Evolutionary conservation across 495 filamentous ascomycete species (phyloP), one percentile per base, ranked within the genome.

Genomic region (Xanthoparmelia taractica): DNA sequence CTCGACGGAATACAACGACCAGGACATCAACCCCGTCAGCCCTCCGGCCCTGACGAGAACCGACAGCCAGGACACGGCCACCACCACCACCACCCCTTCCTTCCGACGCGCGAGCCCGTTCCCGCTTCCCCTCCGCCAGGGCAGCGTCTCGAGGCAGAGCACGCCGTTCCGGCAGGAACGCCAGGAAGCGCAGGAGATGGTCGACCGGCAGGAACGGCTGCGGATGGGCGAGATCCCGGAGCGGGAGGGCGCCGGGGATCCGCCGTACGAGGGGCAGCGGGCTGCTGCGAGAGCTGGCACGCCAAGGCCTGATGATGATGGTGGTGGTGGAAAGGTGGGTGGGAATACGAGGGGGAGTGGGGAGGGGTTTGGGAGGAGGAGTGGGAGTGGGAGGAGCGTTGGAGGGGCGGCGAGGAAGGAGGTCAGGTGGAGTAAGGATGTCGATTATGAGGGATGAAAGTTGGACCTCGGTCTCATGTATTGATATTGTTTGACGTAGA

Each of bases 391-490:
- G 41, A 48, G 43, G 36, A 63, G 61, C 48, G 27, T 40, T 33
- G 38, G 20, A 12, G 40, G 62, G 50, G 48, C 20, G 36, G 57
- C 25, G n/a, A 69, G 65, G 60, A 63, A 59, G 34, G 65, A 60
- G 40, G 50, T 60, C 0, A 41, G 55, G 29, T 67, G 56, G 64
- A 63, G 65, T 41, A 57, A 59, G 50, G 61, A 63, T 66, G 65
- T 61, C 25, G 60, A 61, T 55, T 60, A 66, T 58, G 60, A 63
- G 45, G 59, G 55, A 13, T n/a, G 60, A 31, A 10, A 38, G 38
- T 25, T 36, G 55, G 54, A 23, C 11, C 27, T 25, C 29, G 41
- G n/a, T 58, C 36, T 17, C 36, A 20, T 7, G 34, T 58, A 20
- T 25, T 0, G 50, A 33, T 54, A 20, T 58, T 23, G 12, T 40